Base-by-base conservation (phyloP, 2,329 filamentous ascomycete species). In the Coleophoma cylindrospora region DNA sequence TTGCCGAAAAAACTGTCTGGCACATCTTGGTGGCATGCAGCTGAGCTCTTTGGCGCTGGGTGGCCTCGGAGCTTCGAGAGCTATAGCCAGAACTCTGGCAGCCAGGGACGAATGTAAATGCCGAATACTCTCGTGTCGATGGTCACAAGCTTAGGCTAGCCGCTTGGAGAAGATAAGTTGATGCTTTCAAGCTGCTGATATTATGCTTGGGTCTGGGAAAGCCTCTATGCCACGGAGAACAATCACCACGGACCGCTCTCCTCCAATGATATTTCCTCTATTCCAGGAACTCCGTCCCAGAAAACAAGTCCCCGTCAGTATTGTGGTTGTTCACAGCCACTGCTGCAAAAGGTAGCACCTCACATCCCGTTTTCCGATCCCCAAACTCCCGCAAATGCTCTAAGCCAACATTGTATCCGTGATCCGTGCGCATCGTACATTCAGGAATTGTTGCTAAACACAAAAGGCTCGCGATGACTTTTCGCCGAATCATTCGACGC, bases 71-170 rank as follows among this genome's bases (percentile, higher is more conserved):
- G 40, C 40, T 45, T 13, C 15, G 43, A 33, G 43, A 34, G 27
- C 43, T 32, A 7, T 27, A 37, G 40, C 38, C 13, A 40, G 22
- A 32, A 14, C n/a, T 45, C 36, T 17, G 43, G 40, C n/a, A 17
- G 12, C 13, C 12, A 11, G 15, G 17, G 19, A 12, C 13, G 37
- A 5, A 40, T n/a, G 19, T 22, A 27, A 15, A 38, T 47, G 34
- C 36, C 45, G 41, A 14, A 32, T 38, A 27, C 14, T 27, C 10
- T 46, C 33, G 32, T 40, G 48, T 48, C 45, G 33, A 34, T 27
- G 33, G 41, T 54, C 54, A 54, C 53, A 52, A 49, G 45, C 41
- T 50, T 45, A 46, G 32, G 38, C 32, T 37, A 48, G 17, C 43
- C 15, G 34, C 47, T 40, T 22, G 41, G 48, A 43, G 44, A 32